Percentiles rank a stretch among this genome's conserved stretches.
These are phyloP conservation scores for Jasminum sambac DNA, from an alignment of 257 asterid genomes.

Conservation along the genomic window DNA sequence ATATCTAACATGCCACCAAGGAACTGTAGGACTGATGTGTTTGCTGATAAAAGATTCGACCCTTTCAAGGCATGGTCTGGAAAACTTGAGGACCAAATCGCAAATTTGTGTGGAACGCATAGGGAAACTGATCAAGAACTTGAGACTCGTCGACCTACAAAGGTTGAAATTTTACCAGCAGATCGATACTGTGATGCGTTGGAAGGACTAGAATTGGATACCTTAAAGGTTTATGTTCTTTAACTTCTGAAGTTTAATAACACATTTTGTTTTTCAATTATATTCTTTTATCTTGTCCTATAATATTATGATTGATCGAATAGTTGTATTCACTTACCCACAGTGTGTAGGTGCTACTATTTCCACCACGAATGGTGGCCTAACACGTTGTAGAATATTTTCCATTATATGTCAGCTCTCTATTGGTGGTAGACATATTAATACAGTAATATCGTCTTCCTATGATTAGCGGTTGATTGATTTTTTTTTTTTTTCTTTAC, in stretches of 20 bases:
- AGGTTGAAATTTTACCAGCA: conserved; percentile 40
- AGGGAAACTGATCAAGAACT: conserved; percentile 33
- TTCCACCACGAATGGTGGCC: too few species aligned
- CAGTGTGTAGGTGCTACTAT: too few species aligned
- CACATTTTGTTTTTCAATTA: neutral
- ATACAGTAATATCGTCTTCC: too few species aligned
- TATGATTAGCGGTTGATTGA: neutral
- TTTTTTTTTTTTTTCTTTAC: neutral
- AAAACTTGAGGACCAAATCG: conserved; percentile 61
- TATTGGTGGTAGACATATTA: too few species aligned
- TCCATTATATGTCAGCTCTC: too few species aligned
- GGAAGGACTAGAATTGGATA: conserved; percentile 85
- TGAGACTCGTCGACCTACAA: conserved; percentile 30
- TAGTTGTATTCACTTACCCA: too few species aligned
- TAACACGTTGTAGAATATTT: too few species aligned
- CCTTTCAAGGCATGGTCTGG: conserved; percentile 87
- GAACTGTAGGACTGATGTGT: conserved; percentile 38
- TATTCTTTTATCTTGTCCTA: neutral
- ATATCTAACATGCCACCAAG: conserved; percentile 18
- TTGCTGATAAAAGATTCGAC: conserved; percentile 57
- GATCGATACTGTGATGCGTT: conserved; percentile 79
- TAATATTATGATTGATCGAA: too few species aligned
- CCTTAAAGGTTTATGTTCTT: conserved; percentile 46
- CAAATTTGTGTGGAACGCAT: conserved; percentile 46
- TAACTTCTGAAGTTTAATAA: neutral